A percentile compares a stretch with the other conserved stretches of the same genome.
Evolutionary conservation across 768 basidiomycete species (phyloP).

Genomic region (Coprinopsis marcescibilis): DNA sequence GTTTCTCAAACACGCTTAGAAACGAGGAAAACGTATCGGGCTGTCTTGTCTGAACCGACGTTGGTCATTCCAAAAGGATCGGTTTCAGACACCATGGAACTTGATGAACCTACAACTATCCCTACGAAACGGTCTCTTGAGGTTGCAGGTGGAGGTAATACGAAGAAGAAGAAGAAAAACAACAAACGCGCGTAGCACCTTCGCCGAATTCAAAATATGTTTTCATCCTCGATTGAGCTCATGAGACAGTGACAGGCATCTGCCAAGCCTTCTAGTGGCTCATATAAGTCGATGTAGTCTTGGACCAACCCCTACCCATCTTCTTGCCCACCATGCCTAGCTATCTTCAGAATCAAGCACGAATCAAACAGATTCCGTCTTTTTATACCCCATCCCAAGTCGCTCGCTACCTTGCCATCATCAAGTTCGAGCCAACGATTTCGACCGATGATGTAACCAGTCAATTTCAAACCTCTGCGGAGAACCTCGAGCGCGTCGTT

Average conservation of each 20-base stretch:
- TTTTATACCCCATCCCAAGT: slow-evolving; percentile 18
- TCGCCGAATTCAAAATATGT: background rate
- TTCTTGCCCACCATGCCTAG: background rate
- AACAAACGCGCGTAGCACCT: background rate
- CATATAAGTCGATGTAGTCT: no score
- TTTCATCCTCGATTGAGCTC: no score
- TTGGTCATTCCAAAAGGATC: slow-evolving; percentile 46
- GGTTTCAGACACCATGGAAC: background rate
- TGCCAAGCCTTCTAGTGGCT: no score
- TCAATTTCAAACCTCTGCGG: slow-evolving; percentile 20
- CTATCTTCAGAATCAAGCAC: slow-evolving; percentile 15
- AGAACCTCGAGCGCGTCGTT: slow-evolving; percentile 22
- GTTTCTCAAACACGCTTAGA: slow-evolving; percentile 41
- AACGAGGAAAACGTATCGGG: slow-evolving; percentile 76
- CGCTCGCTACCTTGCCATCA: slow-evolving; percentile 17
- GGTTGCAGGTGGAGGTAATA: background rate
- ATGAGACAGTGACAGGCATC: no score
- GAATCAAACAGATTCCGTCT: slow-evolving; percentile 22
- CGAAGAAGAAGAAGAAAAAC: background rate
- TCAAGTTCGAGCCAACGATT: slow-evolving; percentile 5
- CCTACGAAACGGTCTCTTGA: background rate
- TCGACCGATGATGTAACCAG: slow-evolving; percentile 17
- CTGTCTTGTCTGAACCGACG: slow-evolving; percentile 70
- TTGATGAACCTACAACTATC: background rate
- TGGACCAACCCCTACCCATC: no score